Percentiles rank a stretch among this genome's conserved stretches.
phyloP scores from a whole-genome alignment of 2,329 filamentous ascomycete genomes.

The Tetracladium maxilliforme region DNA sequence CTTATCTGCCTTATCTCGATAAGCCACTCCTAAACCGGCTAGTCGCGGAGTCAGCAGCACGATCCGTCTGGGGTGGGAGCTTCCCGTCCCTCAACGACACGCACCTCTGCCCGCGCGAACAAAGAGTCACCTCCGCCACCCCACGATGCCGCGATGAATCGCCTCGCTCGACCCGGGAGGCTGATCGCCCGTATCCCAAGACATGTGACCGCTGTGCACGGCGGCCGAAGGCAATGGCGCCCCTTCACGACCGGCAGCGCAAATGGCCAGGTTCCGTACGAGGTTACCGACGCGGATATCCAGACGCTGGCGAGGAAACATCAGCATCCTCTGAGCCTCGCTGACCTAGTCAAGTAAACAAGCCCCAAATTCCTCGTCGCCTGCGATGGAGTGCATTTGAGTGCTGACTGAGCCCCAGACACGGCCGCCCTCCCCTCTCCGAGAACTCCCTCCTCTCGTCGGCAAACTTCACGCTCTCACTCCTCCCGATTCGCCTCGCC shows the following conservation, averaged over 20 bases:
- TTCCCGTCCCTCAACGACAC: too few species aligned
- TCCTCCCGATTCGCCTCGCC: constrained; percentile 82
- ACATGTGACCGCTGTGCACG: constrained; percentile 4
- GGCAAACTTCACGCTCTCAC: constrained; percentile 87
- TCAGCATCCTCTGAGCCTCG: constrained; percentile 69
- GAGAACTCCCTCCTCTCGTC: constrained; percentile 70
- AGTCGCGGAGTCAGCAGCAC: too few species aligned
- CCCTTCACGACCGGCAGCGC: constrained; percentile 13
- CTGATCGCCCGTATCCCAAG: constrained; percentile 9
- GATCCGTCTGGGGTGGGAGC: too few species aligned
- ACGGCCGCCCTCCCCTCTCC: constrained; percentile 73
- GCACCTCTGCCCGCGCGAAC: constrained; percentile 8
- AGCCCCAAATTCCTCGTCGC: constrained; percentile 1
- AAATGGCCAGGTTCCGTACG: constrained; percentile 27
- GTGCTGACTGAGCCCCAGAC: constrained; percentile 21
- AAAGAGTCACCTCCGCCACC: background rate
- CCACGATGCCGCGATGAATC: constrained; percentile 31
- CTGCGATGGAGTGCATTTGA: background rate
- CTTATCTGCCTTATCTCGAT: too few species aligned
- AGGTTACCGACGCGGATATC: constrained; percentile 61
- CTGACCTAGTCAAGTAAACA: constrained; percentile 71
- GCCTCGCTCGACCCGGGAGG: constrained; percentile 19
- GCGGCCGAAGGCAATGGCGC: too few species aligned
- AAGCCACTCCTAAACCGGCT: too few species aligned
- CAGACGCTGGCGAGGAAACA: constrained; percentile 62